Base-by-base conservation (phyloP, 371 early-diverging fungal species). In the Mortierella polycephala region DNA sequence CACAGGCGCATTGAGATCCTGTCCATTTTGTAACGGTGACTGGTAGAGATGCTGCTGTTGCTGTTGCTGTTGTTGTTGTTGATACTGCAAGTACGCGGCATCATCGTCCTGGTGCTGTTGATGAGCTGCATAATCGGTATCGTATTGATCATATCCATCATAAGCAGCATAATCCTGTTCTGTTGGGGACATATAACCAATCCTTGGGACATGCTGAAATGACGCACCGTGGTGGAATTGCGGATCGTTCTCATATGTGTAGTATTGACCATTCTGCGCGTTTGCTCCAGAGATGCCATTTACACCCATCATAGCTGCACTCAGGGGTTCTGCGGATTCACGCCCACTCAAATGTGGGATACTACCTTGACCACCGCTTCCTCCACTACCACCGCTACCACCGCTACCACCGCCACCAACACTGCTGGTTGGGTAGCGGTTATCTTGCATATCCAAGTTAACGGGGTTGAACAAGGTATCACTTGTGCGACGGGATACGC, bases 381-480 rank as follows among this genome's bases (percentile, higher is more conserved):
- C 57, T 14, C 18, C 21, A 23, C 54, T 55, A 1, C 51, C 42
- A 20, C 56, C 54, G 10, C 49, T 37, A 18, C 45, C 23, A 21
- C 51, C 39, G 13, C 59, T 50, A 16, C 42, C 50, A 2, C 51
- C 59, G 1, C 56, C 20, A 20, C 44, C 10, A 5, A 16, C 16
- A 9, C 37, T 14, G 37, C 37, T 12, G 21, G 20, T 0, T 10
- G 56, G 68, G n/a, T 61, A 59, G n/a, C 52, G 60, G n/a, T 63
- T 74, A 41, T 74, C 74, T 13, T 68, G 59, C 64, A 74, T 63
- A n/a, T 63, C 59, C 49, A 67, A n/a, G 52, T 64, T 59, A 23
- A 71, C 64, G 51, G 77, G 69, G 39, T 68, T 71, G 44, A 77
- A 77, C 20, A 67, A 7, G 2, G 60, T 64, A 40, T 77, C 45